Percentiles rank a stretch among this genome's conserved stretches.
phyloP scores from a whole-genome alignment of 2,329 filamentous ascomycete species.

The Arthrobotrys conoides region DNA sequence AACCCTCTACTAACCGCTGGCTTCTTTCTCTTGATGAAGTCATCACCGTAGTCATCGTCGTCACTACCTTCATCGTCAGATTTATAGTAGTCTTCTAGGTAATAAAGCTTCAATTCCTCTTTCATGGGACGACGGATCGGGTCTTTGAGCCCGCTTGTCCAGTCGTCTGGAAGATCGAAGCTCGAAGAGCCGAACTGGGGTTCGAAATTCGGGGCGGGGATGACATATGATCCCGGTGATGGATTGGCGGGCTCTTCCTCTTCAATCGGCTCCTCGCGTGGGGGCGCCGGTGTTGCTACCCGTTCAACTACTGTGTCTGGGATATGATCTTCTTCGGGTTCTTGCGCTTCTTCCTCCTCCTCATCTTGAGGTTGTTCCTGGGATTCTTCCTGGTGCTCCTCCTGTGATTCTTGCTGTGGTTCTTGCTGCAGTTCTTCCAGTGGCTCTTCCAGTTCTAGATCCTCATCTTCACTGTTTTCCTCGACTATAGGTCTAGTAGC shows the following conservation, averaged over 20 bases:
- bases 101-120: constrained; percentile 56
- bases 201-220: constrained; percentile 54
- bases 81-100: constrained; percentile 60
- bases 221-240: constrained; percentile 31
- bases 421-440: neutral
- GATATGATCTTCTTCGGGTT: constrained; percentile 53
- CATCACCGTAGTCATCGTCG: constrained; percentile 77
- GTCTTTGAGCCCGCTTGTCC: constrained; percentile 50
- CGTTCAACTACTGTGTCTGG: constrained; percentile 45
- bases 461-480: constrained; percentile 15
- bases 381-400: constrained; percentile 4
- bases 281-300: constrained; percentile 46
- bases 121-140: constrained; percentile 50
- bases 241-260: constrained; percentile 13
- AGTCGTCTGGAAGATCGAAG: constrained; percentile 52
- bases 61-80: constrained; percentile 71
- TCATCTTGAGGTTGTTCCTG: too few relatives aligned
- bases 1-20: constrained; percentile 79
- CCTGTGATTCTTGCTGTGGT: neutral
- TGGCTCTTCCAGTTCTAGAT: constrained; percentile 8
- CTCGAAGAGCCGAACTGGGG: constrained; percentile 53
- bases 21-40: constrained; percentile 72
- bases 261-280: constrained; percentile 37
- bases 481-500: neutral
- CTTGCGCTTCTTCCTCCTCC: constrained; percentile 41